phyloP scores from a whole-genome alignment of 2,329 filamentous ascomycete species.

The Monilinia aucupariae region DNA sequence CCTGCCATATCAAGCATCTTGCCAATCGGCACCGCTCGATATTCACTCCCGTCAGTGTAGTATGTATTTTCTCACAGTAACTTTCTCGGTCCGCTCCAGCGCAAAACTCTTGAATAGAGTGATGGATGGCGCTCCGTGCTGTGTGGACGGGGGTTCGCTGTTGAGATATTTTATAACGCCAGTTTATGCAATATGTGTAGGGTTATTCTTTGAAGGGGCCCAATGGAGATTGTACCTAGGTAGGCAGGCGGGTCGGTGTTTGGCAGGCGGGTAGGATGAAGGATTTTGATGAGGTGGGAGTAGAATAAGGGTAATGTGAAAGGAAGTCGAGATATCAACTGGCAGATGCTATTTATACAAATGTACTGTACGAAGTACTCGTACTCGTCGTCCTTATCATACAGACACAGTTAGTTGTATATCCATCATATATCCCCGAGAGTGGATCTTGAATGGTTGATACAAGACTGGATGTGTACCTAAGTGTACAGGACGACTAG shows the following conservation, averaged over 20 bases:
- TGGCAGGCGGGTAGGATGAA: background rate
- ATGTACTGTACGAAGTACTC: background rate
- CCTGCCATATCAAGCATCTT: background rate
- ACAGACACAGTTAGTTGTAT: background rate
- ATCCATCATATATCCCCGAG: background rate
- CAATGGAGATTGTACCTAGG: background rate
- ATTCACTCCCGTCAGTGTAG: conserved; percentile 11
- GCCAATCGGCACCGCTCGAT: conserved; percentile 4
- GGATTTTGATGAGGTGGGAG: background rate
- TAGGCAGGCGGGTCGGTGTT: background rate
- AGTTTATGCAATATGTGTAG: conserved; percentile 7
- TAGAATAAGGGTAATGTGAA: background rate
- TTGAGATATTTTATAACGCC: background rate
- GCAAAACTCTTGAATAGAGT: background rate
- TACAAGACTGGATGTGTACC: background rate
- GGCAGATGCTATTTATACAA: background rate
- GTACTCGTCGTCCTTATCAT: background rate
- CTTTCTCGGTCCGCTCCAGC: conserved; percentile 13
- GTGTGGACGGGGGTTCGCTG: background rate
- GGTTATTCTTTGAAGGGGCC: background rate
- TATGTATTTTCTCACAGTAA: background rate
- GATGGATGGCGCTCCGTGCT: background rate
- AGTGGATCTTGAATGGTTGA: background rate
- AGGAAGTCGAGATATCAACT: background rate
- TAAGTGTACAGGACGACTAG: too few species aligned